These are phyloP conservation scores for Lablab purpureus DNA, from an alignment of 306 rosid species.

Conservation along the genomic window DNA sequence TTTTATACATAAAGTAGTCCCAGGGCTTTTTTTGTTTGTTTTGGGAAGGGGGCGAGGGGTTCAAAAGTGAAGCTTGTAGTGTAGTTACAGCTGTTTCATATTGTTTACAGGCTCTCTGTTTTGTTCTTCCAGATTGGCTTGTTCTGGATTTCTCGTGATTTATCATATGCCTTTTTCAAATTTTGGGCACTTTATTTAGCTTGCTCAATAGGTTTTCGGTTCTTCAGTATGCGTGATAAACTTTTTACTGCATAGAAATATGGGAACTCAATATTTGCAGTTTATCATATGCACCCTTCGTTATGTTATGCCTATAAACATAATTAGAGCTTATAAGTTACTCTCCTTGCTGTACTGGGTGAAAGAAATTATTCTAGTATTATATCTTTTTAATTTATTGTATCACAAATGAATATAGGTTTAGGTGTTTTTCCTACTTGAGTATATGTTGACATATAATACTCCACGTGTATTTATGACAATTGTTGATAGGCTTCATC, in stretches of 20 bases:
- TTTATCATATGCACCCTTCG: conserved; percentile 3
- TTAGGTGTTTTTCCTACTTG: conserved; percentile 29
- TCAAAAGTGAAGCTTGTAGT: background rate
- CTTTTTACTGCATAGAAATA: conserved; percentile 6
- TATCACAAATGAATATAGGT: conserved; percentile 18
- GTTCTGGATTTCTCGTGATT: conserved; percentile 23
- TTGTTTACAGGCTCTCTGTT: background rate
- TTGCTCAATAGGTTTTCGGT: background rate
- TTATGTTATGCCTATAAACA: conserved; percentile 6
- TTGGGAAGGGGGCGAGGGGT: background rate
- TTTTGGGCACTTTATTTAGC: background rate
- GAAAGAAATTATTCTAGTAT: conserved; percentile 29
- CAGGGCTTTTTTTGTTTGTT: too few relatives aligned
- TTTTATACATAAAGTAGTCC: too few relatives aligned
- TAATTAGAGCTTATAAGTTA: conserved; percentile 18
- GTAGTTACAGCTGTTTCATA: conserved; percentile 14
- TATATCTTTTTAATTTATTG: background rate
- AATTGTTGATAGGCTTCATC: conserved; percentile 70
- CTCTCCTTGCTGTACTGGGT: conserved; percentile 26
- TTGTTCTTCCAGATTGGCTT: conserved; percentile 1
- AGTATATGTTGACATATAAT: conserved; percentile 29
- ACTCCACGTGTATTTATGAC: conserved; percentile 35
- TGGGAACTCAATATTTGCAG: conserved; percentile 4
- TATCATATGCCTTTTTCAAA: background rate
- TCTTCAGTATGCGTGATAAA: conserved; percentile 11